Evolutionary conservation across 345 rosid species (phyloP).

Genomic region (Cardamine occulta): DNA sequence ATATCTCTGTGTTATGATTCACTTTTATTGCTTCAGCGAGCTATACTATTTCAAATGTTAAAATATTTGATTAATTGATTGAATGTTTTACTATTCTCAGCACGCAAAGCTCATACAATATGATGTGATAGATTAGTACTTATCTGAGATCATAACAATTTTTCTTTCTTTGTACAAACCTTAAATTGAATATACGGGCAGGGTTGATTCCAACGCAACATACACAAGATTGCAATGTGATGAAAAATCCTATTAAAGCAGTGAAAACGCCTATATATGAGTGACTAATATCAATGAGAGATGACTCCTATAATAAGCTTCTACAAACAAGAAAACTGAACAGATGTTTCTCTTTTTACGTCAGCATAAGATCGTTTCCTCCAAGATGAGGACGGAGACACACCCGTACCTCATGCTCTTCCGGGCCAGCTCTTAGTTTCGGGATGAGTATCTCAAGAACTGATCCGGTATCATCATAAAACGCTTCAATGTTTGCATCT

Average conservation of each 20-base stretch:
- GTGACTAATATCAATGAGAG: constrained; percentile 34
- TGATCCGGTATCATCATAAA: constrained; percentile 83
- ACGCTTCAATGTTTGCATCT: constrained; percentile 94
- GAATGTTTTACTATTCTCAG: constrained; percentile 4
- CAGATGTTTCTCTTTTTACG: constrained; percentile 47
- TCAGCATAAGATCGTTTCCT: constrained; percentile 74
- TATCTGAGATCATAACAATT: not conserved
- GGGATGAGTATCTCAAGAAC: constrained; percentile 96
- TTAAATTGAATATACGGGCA: constrained; percentile 8
- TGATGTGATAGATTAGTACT: not conserved
- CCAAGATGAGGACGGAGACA: constrained; percentile 85
- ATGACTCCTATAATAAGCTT: constrained; percentile 30
- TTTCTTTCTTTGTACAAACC: constrained; percentile 30
- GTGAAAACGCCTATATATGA: constrained; percentile 29
- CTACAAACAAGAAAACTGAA: constrained; percentile 31
- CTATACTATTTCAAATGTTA: not conserved
- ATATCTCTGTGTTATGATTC: constrained; percentile 6
- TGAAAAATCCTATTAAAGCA: constrained; percentile 26
- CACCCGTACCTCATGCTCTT: constrained; percentile 97
- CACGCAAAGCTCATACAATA: not conserved
- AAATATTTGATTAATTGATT: not conserved
- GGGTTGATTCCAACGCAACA: not conserved
- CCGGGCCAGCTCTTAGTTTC: constrained; percentile 75
- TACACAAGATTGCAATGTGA: constrained; percentile 25
- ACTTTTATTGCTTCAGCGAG: not conserved